Evolutionary conservation across 108 stramenopile species (phyloP), one percentile per base, ranked within the genome.

Genomic region (Schizochytrium sp.): DNA sequence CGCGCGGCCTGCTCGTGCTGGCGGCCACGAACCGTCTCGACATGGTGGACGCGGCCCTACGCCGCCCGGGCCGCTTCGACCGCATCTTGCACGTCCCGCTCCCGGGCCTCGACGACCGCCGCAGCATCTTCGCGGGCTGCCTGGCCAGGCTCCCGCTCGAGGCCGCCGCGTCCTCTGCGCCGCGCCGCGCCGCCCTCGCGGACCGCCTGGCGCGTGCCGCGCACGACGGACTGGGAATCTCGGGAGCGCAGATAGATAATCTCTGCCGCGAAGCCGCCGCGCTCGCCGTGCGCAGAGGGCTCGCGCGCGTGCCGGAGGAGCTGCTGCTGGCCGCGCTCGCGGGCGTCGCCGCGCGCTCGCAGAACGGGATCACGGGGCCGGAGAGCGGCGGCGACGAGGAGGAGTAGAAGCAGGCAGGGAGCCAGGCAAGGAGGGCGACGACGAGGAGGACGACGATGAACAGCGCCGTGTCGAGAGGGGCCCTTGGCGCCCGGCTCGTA

Each of bases 31-130:
- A 94, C 90, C 63, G 92, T n/a, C 91, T 92, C 12, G 93, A 94
- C 58, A 76, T 93, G 43, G 92, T 94, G 57, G 94, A 94, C 88
- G 93, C 91, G 5, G 94, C 94, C n/a, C 92, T 94, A 88, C 90
- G 93, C 25, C 91, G 94, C 5, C 94, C 94, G 21, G 94, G 94
- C 23, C 91, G 94, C 10, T 90, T 94, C 19, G 94, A 94, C 51
- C 91, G 72, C 19, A 18, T 92, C 44, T 41, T 93, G 59, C 58
- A 44, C 47, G 92, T 93, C 48, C 89, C 89, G 23, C 72, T 91
- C 25, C 93, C 93, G 29, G 59, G 83, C 28, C 21, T 89, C 23
- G 60, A 63, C 16, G 94, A 91, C 44, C 87, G 93, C 29, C 88
- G 83, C 3, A 47, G 58, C 57, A 92, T 94, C 58, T 90, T 94